A percentile compares a stretch with the other conserved stretches of the same genome.
Evolutionary conservation across 2,329 filamentous ascomycete species (phyloP).

Genomic region (Shiraia sp.): DNA sequence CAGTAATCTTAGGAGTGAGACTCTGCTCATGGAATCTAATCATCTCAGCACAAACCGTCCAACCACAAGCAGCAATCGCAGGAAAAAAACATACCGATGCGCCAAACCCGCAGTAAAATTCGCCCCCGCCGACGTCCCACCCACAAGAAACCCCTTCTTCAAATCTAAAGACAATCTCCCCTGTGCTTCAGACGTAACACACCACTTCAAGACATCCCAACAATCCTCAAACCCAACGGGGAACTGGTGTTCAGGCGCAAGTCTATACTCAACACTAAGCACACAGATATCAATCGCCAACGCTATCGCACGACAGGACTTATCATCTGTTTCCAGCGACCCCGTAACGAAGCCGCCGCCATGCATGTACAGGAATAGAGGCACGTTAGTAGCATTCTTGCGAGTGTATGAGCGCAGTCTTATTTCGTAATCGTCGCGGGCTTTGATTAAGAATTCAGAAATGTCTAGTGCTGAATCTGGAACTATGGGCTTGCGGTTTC

Average conservation of each 20-base stretch:
- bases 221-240: slow-evolving; percentile 11
- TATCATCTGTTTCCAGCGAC: slow-evolving; percentile 8
- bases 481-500: slow-evolving; percentile 1
- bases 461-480: slow-evolving; percentile 5
- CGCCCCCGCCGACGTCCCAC: slow-evolving; percentile 12
- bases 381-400: not conserved
- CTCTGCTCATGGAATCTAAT: too few species aligned
- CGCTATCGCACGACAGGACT: slow-evolving; percentile 5
- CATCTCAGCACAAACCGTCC: too few species aligned
- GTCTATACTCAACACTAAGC: slow-evolving; percentile 10
- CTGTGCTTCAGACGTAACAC: not conserved
- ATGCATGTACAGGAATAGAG: slow-evolving; percentile 10
- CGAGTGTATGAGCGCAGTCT: slow-evolving; percentile 2
- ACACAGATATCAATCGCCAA: slow-evolving; percentile 2
- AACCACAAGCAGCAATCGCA: too few species aligned
- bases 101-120: slow-evolving; percentile 10
- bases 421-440: too few species aligned
- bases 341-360: slow-evolving; percentile 11
- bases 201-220: slow-evolving; percentile 6
- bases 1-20: slow-evolving; percentile 6
- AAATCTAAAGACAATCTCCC: too few species aligned
- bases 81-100: slow-evolving; percentile 2
- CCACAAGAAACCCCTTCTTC: slow-evolving; percentile 6
- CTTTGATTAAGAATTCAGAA: slow-evolving; percentile 1
- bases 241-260: slow-evolving; percentile 12